Conservation (phyloP, 306 rosid genomes). For the Vigna mungo region DNA sequence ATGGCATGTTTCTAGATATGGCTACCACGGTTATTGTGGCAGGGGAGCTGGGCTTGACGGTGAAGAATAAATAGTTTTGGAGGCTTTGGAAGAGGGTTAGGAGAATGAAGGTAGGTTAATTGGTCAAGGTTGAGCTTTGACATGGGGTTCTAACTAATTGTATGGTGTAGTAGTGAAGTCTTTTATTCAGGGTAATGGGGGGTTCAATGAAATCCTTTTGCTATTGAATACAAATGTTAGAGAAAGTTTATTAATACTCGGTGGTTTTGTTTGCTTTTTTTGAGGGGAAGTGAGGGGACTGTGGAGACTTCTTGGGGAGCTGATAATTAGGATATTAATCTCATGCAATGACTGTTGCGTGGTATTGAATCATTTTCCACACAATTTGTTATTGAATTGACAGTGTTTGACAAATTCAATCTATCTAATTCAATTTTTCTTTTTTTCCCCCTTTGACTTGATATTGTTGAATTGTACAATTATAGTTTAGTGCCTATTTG, state of each 20-base stretch:
- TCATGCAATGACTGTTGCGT: constrained; percentile 37
- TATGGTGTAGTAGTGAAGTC: constrained; percentile 36
- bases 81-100: background rate
- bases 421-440: constrained; percentile 24
- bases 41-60: constrained; percentile 76
- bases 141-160: constrained; percentile 46
- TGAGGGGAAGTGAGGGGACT: constrained; percentile 25
- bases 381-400: constrained; percentile 32
- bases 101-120: constrained; percentile 37
- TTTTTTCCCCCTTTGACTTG: background rate
- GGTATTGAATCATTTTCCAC: constrained; percentile 9
- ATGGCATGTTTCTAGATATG: constrained; percentile 89
- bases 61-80: constrained; percentile 56
- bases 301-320: constrained; percentile 15
- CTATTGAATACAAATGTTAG: constrained; percentile 38
- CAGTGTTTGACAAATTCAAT: constrained; percentile 20
- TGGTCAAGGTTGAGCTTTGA: constrained; percentile 29
- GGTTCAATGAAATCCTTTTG: constrained; percentile 5
- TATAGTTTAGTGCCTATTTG: background rate
- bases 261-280: constrained; percentile 19
- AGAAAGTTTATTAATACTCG: constrained; percentile 33
- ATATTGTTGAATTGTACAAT: constrained; percentile 17
- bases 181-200: constrained; percentile 18
- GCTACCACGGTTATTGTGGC: constrained; percentile 91
- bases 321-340: constrained; percentile 26